phyloP scores from a whole-genome alignment of 768 basidiomycete genomes.

The Pleurotus tuoliensis region DNA sequence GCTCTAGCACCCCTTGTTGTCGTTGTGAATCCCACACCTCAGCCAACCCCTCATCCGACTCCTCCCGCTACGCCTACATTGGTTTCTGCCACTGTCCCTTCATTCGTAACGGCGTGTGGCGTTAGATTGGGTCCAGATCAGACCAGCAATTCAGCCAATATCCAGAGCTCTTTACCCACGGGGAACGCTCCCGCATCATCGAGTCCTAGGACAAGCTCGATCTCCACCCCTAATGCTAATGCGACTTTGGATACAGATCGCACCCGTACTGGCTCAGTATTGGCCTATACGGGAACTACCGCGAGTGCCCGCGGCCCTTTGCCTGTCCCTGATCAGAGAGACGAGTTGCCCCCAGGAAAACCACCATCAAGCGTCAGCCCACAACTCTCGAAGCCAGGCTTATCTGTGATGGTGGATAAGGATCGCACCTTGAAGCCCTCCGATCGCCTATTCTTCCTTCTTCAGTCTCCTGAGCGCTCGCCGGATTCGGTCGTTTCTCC shows the following conservation, averaged over 20 bases:
- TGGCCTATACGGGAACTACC: not conserved
- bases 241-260: not conserved
- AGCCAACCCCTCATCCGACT: constrained; percentile 74
- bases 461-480: constrained; percentile 10
- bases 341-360: not conserved
- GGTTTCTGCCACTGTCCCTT: constrained; percentile 3
- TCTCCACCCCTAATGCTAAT: not conserved
- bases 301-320: not conserved
- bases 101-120: not conserved
- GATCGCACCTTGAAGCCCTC: constrained; percentile 10
- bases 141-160: not conserved
- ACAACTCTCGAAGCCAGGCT: constrained; percentile 1
- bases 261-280: not conserved
- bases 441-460: constrained; percentile 12
- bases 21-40: constrained; percentile 73
- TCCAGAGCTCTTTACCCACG: not conserved
- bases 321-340: not conserved
- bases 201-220: not conserved
- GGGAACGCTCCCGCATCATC: not conserved
- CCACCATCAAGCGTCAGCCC: not conserved
- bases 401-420: constrained; percentile 5
- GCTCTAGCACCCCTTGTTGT: constrained; percentile 45
- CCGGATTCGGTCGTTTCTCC: not conserved
- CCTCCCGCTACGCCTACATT: constrained; percentile 67
- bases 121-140: not conserved